Evolutionary conservation across 2,329 filamentous ascomycete genomes (phyloP).

Genomic region (Ophioceras dolichostomum): DNA sequence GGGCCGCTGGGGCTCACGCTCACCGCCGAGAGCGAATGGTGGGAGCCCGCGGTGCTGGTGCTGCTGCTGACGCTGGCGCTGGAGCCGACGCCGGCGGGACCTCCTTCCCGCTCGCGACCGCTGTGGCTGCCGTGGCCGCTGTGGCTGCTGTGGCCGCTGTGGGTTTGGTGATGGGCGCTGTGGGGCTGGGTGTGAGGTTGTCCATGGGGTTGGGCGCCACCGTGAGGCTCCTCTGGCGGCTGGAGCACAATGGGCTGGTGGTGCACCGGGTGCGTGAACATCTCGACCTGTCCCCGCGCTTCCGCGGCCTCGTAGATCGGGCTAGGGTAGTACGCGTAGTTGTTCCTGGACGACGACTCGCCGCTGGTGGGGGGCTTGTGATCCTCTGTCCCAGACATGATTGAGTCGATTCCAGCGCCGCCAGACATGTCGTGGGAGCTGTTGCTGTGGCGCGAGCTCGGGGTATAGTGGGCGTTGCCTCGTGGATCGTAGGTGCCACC

Average conservation of each 20-base stretch:
- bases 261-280: slow-evolving; percentile 27
- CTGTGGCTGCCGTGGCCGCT: too few species aligned
- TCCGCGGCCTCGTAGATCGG: slow-evolving; percentile 35
- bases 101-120: background rate
- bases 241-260: slow-evolving; percentile 16
- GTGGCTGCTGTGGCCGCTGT: slow-evolving; percentile 17
- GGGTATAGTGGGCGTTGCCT: slow-evolving; percentile 25
- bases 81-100: slow-evolving; percentile 1
- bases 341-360: slow-evolving; percentile 32
- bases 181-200: slow-evolving; percentile 13
- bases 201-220: background rate
- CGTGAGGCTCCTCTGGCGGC: slow-evolving; percentile 5
- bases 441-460: slow-evolving; percentile 23
- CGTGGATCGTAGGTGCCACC: slow-evolving; percentile 24
- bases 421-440: slow-evolving; percentile 37
- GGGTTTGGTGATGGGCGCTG: slow-evolving; percentile 18
- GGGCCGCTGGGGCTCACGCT: too few species aligned
- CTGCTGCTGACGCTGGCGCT: too few species aligned
- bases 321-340: slow-evolving; percentile 41
- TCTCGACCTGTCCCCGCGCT: slow-evolving; percentile 33
- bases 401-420: slow-evolving; percentile 35
- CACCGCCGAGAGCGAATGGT: too few species aligned
- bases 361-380: slow-evolving; percentile 33
- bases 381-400: slow-evolving; percentile 40
- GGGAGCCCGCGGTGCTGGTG: too few species aligned